phyloP scores from a whole-genome alignment of 2,329 filamentous ascomycete species.

The Colletotrichum sp. region DNA sequence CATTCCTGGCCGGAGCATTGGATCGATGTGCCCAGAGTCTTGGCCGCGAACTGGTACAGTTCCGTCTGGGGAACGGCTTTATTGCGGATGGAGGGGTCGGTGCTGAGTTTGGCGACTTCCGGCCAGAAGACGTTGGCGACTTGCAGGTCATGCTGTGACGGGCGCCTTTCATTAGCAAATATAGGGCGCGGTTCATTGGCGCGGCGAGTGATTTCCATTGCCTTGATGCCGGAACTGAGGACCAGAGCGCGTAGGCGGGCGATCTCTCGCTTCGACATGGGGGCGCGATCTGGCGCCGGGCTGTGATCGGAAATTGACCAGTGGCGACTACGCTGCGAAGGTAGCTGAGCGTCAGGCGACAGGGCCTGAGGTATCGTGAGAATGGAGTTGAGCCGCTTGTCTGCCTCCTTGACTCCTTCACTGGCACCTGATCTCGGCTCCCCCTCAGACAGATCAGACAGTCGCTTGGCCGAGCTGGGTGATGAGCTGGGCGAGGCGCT shows the following conservation, averaged over 20 bases:
- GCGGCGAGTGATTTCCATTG: conserved; percentile 76
- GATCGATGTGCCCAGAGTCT: conserved; percentile 54
- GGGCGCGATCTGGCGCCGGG: conserved; percentile 38
- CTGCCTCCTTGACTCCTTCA: conserved; percentile 34
- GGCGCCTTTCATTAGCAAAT: not conserved
- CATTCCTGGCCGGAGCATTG: conserved; percentile 57
- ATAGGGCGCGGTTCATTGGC: conserved; percentile 52
- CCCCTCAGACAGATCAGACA: conserved; percentile 42
- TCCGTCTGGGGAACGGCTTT: conserved; percentile 45
- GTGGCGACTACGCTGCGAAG: conserved; percentile 37
- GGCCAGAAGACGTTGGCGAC: conserved; percentile 39
- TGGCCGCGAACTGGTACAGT: conserved; percentile 57
- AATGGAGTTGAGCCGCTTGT: conserved; percentile 40
- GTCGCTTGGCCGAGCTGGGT: conserved; percentile 29
- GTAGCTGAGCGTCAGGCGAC: conserved; percentile 19
- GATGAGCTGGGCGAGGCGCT: conserved; percentile 43
- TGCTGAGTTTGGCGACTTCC: conserved; percentile 47
- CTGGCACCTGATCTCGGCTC: conserved; percentile 37
- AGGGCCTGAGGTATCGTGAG: conserved; percentile 29
- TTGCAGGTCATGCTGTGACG: conserved; percentile 30
- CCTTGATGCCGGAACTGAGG: conserved; percentile 87
- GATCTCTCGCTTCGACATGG: conserved; percentile 73
- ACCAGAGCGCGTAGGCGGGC: conserved; percentile 79
- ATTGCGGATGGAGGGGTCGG: conserved; percentile 35
- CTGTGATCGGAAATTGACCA: conserved; percentile 58